A percentile compares a stretch with the other conserved stretches of the same genome.
phyloP scores from a whole-genome alignment of 106 monocot genomes.

The Acorus gramineus region DNA sequence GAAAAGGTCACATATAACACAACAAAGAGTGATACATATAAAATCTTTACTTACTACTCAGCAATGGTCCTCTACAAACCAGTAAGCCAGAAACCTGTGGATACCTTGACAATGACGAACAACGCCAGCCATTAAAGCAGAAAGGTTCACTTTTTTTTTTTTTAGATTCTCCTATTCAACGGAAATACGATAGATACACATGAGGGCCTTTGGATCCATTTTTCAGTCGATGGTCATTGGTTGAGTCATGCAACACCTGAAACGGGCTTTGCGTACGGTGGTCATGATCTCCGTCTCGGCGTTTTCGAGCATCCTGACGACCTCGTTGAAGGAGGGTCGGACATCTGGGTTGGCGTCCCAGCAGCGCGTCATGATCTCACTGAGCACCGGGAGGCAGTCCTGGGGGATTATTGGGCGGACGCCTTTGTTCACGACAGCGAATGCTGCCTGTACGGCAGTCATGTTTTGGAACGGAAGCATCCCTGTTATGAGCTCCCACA shows the following conservation, averaged over 20 bases:
- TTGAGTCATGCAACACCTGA: conserved; percentile 51
- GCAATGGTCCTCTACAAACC: too few species aligned
- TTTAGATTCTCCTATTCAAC: too few species aligned
- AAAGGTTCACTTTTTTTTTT: too few species aligned
- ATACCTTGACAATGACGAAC: too few species aligned
- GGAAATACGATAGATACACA: too few species aligned
- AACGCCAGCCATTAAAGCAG: too few species aligned
- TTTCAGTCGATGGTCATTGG: conserved; percentile 49
- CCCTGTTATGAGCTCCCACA: conserved; percentile 66
- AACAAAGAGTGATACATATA: too few species aligned
- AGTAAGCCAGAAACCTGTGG: too few species aligned
- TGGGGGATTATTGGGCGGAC: conserved; percentile 41
- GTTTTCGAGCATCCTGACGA: conserved; percentile 53
- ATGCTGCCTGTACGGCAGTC: conserved; percentile 68
- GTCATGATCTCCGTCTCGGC: conserved; percentile 42
- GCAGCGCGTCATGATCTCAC: conserved; percentile 63
- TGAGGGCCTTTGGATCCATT: too few species aligned
- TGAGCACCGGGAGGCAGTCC: conserved; percentile 49
- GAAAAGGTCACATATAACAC: too few species aligned
- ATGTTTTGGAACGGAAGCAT: conserved; percentile 68
- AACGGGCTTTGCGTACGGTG: conserved; percentile 43
- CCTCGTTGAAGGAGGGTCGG: conserved; percentile 41
- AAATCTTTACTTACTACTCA: too few species aligned
- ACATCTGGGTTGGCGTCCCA: conserved; percentile 59
- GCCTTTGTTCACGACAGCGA: conserved; percentile 64